Conservation (phyloP, 1,284 basidiomycete species). For the Phenoliferia sp. region DNA sequence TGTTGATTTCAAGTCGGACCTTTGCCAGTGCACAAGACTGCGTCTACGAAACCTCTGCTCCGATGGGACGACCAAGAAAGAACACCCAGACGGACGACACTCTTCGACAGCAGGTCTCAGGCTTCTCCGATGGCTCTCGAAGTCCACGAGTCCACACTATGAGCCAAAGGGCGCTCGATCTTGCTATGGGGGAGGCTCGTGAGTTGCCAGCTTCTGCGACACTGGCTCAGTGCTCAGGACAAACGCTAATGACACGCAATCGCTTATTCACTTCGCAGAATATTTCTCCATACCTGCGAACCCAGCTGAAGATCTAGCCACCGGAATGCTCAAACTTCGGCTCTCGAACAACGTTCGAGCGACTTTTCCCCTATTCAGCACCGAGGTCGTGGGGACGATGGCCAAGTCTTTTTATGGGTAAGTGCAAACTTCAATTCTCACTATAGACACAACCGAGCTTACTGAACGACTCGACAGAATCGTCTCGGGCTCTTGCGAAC, state of each 20-base stretch:
- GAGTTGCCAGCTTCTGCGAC: too few species aligned
- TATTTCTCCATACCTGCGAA: neutral
- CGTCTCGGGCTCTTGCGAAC: neutral
- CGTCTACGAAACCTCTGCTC: neutral
- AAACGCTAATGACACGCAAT: too few species aligned
- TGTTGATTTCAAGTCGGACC: neutral
- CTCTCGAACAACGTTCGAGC: neutral
- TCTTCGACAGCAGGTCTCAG: too few species aligned
- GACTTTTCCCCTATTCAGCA: neutral
- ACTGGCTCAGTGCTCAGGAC: too few species aligned
- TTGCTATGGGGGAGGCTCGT: neutral
- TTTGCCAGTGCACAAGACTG: neutral
- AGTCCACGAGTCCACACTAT: neutral
- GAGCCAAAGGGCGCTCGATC: neutral
- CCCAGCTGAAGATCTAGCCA: neutral
- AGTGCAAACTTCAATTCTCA: neutral
- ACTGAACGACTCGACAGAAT: neutral
- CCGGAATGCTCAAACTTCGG: neutral
- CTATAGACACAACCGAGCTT: neutral
- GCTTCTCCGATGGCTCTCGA: neutral
- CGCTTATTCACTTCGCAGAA: too few species aligned
- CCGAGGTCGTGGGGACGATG: neutral
- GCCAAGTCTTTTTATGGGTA: neutral
- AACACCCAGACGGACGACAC: neutral
- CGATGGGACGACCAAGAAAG: neutral